Base-by-base conservation (phyloP, 495 filamentous ascomycete species). In the Usnea hakonensis region DNA sequence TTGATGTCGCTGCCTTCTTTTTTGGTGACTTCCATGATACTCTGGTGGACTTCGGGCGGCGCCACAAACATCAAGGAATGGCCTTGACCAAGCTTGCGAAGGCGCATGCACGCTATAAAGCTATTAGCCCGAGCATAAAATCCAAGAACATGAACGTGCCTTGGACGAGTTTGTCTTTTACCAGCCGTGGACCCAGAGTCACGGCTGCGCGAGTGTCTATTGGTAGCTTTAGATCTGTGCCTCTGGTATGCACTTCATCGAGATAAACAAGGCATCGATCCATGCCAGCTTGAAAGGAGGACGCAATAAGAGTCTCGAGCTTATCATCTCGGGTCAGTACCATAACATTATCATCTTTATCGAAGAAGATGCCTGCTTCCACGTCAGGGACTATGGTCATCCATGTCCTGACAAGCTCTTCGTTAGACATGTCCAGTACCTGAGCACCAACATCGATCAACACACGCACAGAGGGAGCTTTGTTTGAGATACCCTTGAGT, bases 391-490 rank as follows among this genome's bases (percentile, higher is more conserved):
- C 28, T 2, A 26, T 35, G 1, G 40, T 19, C 3, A 86, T 68
- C 81, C 80, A 84, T 11, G 64, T 60, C 30, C 64, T 30, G 1
- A 83, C 81, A 5, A 90, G 74, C 28, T 82, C 71, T 0, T 66
- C 4, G 58, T 90, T 90, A 44, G 69, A 74, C 1, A 84, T 71
- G 55, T 89, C 86, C 9, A 91, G 67, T 14, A 91, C 82, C 67
- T 90, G 87, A 0, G 88, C 89, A 0, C 88, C 88, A 1, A 88
- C 86, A 66, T 92, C 87, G 1, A 91, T 76, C 8, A 92, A 81
- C 0, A 92, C 87, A 9, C 74, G 77, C 13, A 65, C n/a, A 8
- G 0, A 13, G 13, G 35, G 21, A 11, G 55, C 63, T 4, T 8
- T 4, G 1, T 14, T 21, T 5, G 17, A 35, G 21, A 65, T 32